phyloP scores from a whole-genome alignment of 2,329 filamentous ascomycete genomes.

The Mariannaea elegans region DNA sequence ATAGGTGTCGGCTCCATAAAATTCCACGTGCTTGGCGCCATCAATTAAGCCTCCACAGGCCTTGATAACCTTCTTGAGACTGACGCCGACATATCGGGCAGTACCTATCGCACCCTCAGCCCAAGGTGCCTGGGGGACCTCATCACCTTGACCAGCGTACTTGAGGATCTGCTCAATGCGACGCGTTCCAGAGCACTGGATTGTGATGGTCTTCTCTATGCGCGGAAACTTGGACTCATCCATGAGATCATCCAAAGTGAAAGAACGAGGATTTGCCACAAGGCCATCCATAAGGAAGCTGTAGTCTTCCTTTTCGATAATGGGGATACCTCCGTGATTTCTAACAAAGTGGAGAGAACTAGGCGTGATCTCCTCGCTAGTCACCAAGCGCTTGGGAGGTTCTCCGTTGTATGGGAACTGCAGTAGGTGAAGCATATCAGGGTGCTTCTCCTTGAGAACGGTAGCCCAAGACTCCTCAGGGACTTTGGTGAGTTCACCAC shows the following conservation, averaged over 20 bases:
- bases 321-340: conserved; percentile 76
- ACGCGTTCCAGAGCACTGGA: conserved; percentile 75
- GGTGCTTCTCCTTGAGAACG: conserved; percentile 65
- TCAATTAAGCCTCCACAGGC: conserved; percentile 68
- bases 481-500: conserved; percentile 51
- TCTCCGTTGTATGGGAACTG: conserved; percentile 74
- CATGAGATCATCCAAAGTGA: conserved; percentile 68
- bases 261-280: conserved; percentile 64
- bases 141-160: conserved; percentile 74
- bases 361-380: conserved; percentile 64
- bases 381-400: conserved; percentile 65
- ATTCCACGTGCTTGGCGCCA: conserved; percentile 69
- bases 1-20: conserved; percentile 77
- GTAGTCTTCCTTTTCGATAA: conserved; percentile 66
- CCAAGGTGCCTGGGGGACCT: conserved; percentile 65
- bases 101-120: conserved; percentile 75
- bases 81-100: conserved; percentile 69
- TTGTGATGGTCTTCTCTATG: conserved; percentile 64
- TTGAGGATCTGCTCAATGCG: conserved; percentile 73
- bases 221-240: conserved; percentile 69
- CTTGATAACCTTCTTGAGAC: conserved; percentile 75
- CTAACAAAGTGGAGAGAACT: conserved; percentile 71
- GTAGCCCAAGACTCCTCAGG: conserved; percentile 67
- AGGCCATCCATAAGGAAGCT: conserved; percentile 67
- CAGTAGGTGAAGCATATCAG: conserved; percentile 68